Evolutionary conservation across 495 filamentous ascomycete species (phyloP), one percentile per base, ranked within the genome.

Genomic region (Penicillium coprophilum): DNA sequence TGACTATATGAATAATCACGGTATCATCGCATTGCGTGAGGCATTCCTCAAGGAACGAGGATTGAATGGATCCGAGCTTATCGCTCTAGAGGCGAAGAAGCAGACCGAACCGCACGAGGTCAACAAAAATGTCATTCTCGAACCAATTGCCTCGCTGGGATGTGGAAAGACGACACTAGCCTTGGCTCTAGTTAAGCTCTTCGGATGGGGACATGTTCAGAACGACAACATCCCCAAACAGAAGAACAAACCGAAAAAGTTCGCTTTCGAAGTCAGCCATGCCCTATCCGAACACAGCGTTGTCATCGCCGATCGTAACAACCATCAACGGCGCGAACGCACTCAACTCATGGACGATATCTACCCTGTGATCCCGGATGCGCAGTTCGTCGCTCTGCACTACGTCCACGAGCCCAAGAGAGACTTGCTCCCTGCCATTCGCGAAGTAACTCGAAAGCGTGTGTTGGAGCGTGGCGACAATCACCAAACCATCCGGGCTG

Each of bases 151-250:
- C 1, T 94, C 92, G 0, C 84, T 98, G 24, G 94, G 94, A 5
- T 98, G 95, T 63, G 94, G 94, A 21, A 98, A 98, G 80, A 97
- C 94, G 0, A 98, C 94, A 0, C 74, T 98, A 39, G 92, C 90
- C 7, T 64, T 96, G 32, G 92, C 92, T 6, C 74, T 98, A 13
- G 79, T 76, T 15, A 87, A 90, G 60, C 81, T 98, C 2, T 98
- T 97, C 56, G 84, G 79, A 43, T 98, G 94, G 92, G 93, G 89
- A 28, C 92, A 97, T 69, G 78, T 97, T 38, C 94, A 98, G 66
- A 98, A 98, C 65, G 94, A 98, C 71, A 95, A 97, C 66, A 93
- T 98, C 46, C 82, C 79, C n/a, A 88, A 88, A 50, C 84, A 85
- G 67, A 79, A 77, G 59, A 79, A 79, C 48, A 87, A 91, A 30